These are phyloP conservation scores for Teratosphaeria gauchensis DNA, from an alignment of 2,329 filamentous ascomycete species.

Conservation along the genomic window DNA sequence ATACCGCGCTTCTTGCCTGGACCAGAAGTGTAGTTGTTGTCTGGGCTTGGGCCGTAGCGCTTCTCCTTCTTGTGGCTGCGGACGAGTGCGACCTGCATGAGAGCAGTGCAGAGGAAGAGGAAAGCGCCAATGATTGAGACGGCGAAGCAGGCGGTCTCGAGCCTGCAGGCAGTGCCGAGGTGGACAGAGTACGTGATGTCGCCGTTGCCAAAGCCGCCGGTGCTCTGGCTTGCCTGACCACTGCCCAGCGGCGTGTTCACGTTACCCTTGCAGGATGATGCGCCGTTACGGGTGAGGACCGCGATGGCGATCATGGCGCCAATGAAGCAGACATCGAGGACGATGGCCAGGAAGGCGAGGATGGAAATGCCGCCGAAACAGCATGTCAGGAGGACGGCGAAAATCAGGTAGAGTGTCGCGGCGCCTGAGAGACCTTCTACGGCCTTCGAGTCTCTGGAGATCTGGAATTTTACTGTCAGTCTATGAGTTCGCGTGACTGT, in stretches of 20 bases:
- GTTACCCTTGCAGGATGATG: constrained; percentile 52
- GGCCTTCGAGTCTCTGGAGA: constrained; percentile 52
- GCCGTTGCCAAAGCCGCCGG: constrained; percentile 34
- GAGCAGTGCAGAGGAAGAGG: constrained; percentile 65
- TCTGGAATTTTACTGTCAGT: constrained; percentile 26
- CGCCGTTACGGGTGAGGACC: constrained; percentile 60
- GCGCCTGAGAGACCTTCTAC: constrained; percentile 60
- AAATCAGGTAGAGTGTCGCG: constrained; percentile 62
- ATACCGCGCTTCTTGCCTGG: constrained; percentile 35
- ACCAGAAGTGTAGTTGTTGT: constrained; percentile 59
- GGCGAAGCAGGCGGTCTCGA: constrained; percentile 69
- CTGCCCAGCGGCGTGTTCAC: constrained; percentile 61
- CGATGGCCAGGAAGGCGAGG: constrained; percentile 61
- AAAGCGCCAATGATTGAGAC: constrained; percentile 69
- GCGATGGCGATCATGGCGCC: constrained; percentile 76
- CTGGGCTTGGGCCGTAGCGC: constrained; percentile 56
- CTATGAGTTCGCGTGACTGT: neutral
- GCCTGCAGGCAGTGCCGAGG: constrained; percentile 55
- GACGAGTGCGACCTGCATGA: constrained; percentile 58
- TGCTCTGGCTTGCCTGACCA: constrained; percentile 44
- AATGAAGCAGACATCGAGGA: constrained; percentile 68
- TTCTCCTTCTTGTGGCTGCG: constrained; percentile 67
- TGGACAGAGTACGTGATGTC: constrained; percentile 36
- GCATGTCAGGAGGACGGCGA: constrained; percentile 66
- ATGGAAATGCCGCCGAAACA: constrained; percentile 66